phyloP scores from a whole-genome alignment of 2,329 filamentous ascomycete genomes.

The Endocalyx cinctus region DNA sequence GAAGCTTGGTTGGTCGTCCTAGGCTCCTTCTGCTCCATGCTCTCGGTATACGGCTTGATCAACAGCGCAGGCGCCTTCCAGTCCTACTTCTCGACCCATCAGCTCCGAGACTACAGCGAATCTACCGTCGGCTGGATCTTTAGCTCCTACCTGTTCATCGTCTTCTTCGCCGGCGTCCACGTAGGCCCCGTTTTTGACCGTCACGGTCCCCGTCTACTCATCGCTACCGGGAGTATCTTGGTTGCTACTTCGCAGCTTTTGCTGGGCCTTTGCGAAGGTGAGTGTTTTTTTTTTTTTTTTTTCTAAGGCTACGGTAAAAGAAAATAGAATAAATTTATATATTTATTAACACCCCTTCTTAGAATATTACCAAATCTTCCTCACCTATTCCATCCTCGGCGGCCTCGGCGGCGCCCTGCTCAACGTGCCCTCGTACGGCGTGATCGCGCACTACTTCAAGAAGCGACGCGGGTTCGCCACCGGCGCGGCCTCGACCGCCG shows the following conservation, averaged over 20 bases:
- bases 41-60: conserved; percentile 67
- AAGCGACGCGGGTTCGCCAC: conserved; percentile 70
- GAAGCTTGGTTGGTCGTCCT: conserved; percentile 72
- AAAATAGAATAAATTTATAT: background rate
- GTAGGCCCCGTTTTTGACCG: conserved; percentile 79
- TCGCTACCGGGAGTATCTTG: conserved; percentile 59
- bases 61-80: conserved; percentile 74
- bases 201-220: conserved; percentile 64
- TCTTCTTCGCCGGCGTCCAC: conserved; percentile 78
- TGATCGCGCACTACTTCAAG: conserved; percentile 76
- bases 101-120: conserved; percentile 62
- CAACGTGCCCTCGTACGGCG: conserved; percentile 71
- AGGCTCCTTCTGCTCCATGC: conserved; percentile 69
- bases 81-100: conserved; percentile 68
- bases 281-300: conserved; percentile 12
- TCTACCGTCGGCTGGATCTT: conserved; percentile 83
- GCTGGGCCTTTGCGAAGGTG: conserved; percentile 61
- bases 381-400: conserved; percentile 69
- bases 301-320: background rate
- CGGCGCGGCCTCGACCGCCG: conserved; percentile 73
- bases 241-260: conserved; percentile 60
- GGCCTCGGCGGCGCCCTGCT: conserved; percentile 71
- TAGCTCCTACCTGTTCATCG: conserved; percentile 68
- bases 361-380: conserved; percentile 76
- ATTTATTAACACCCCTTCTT: conserved; percentile 3